Base-by-base conservation (phyloP, 2,329 filamentous ascomycete genomes). In the Trichophyton benhamiae region DNA sequence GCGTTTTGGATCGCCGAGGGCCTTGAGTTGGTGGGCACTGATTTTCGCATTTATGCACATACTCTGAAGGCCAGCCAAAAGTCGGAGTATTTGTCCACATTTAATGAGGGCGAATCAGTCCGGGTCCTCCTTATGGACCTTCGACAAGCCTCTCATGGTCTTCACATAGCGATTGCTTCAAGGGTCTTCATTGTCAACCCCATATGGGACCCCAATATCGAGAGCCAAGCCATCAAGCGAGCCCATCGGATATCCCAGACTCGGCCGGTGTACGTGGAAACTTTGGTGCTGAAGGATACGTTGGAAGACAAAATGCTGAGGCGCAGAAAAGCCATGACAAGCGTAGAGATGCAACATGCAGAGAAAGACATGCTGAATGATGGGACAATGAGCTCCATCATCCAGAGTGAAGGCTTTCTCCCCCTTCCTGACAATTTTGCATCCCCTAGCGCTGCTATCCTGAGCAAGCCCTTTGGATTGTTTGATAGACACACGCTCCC, bases 211-310 rank as follows among this genome's bases (percentile, higher is more conserved):
- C 90, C 90, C 0, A 78, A 88, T 65, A 82, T 95, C 0, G 89
- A 95, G 71, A 90, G 88, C 1, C 92, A 97, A 72, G 92, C 92
- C 0, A 89, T 96, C 65, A 95, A 95, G 63, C 86, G 92, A 69
- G 90, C 88, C 0, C 87, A 95, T 66, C 82, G 92, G 11, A 95
- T 96, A 67, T 91, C 90, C 9, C 91, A 96, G 72, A 85, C 77
- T 0, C 86, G 83, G 63, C 83, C 85, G 0, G 91, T 96, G 0
- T 84, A 83, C 7, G 91, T 96, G 0, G 90, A 96, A 75, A 96
- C 91, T 0, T 76, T 96, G 1, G 87, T 96, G 0, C 76, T 96
- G 4, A 82, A 82, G 60, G 85, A 84, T 62, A 95, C 88, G 8
- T 83, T 96, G 8, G 92, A 96, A 69, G 89, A 96, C 71, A 83